Percentiles rank a stretch among this genome's conserved stretches.
Evolutionary conservation across 441 rosid genomes (phyloP).

Genomic region (Melastoma candidum): DNA sequence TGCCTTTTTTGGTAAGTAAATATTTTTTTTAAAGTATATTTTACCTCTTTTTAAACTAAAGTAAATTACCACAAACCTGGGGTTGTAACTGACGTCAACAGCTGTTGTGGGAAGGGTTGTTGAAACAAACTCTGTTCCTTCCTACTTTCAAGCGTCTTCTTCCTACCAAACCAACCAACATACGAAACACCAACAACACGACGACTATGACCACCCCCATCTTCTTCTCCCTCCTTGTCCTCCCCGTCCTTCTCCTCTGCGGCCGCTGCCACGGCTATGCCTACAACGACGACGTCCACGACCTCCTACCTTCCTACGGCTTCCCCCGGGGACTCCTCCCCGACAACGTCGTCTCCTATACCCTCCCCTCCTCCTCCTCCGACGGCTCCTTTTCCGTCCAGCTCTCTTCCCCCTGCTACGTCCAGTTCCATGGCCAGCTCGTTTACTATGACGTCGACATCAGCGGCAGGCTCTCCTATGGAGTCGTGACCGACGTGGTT

Average conservation of each 20-base stretch:
- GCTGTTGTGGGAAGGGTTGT: too few species aligned
- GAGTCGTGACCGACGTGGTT: constrained; percentile 31
- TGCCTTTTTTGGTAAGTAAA: too few species aligned
- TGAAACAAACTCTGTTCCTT: too few species aligned
- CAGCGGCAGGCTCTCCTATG: constrained; percentile 36
- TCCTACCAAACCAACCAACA: too few species aligned
- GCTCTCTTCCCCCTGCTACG: constrained; percentile 25
- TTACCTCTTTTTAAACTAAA: too few species aligned
- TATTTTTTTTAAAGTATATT: too few species aligned
- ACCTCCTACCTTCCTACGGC: constrained; percentile 42
- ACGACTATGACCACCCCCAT: not conserved
- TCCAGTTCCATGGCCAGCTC: constrained; percentile 26
- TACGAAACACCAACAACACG: too few species aligned
- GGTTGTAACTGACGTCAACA: too few species aligned
- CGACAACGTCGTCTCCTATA: constrained; percentile 30
- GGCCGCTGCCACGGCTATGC: constrained; percentile 1
- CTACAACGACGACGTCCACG: constrained; percentile 33
- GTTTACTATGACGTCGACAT: constrained; percentile 38
- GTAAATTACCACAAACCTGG: too few species aligned
- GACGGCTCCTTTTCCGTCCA: constrained; percentile 38
- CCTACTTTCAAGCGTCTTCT: too few species aligned
- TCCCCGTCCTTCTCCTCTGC: constrained; percentile 7
- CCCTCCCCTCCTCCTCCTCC: constrained; percentile 22
- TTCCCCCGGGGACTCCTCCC: constrained; percentile 58
- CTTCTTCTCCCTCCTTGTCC: constrained; percentile 13